Evolutionary conservation across 345 rosid species (phyloP).

Genomic region (Cardamine resedifolia): DNA sequence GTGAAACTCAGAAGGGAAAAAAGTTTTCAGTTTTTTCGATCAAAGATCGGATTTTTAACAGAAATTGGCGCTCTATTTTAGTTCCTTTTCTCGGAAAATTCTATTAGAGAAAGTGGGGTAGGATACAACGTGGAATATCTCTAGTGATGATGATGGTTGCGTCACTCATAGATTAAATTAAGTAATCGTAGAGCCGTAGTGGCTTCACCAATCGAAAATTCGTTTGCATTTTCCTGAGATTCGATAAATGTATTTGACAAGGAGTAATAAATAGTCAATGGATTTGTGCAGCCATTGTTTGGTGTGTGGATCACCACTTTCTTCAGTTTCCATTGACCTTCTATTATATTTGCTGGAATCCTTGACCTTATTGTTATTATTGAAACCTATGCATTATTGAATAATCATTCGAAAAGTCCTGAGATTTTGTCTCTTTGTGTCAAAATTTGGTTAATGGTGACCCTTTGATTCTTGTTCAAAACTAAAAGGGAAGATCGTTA

Average conservation of each 20-base stretch:
- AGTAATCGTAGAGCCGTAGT: not conserved
- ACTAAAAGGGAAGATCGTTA: not conserved
- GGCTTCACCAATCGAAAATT: not conserved
- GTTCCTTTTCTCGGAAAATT: constrained; percentile 15
- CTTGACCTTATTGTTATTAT: not conserved
- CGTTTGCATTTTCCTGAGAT: constrained; percentile 6
- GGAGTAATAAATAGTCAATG: constrained; percentile 22
- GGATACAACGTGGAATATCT: constrained; percentile 1
- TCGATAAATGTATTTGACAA: constrained; percentile 13
- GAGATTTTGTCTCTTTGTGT: constrained; percentile 19
- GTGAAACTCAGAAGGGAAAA: not conserved
- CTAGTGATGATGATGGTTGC: not conserved
- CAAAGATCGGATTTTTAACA: constrained; percentile 22
- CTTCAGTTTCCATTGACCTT: constrained; percentile 25
- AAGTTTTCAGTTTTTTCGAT: not conserved
- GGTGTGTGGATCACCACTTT: constrained; percentile 26
- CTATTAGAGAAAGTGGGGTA: constrained; percentile 11
- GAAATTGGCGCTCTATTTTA: not conserved
- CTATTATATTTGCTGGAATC: not conserved
- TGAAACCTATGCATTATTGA: constrained; percentile 11
- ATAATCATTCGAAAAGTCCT: constrained; percentile 3
- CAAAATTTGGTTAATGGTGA: not conserved
- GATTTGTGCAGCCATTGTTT: constrained; percentile 11
- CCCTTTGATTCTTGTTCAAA: not conserved
- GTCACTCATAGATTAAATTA: constrained; percentile 6